Percentiles rank a stretch among this genome's conserved stretches.
Evolutionary conservation across 106 monocot species (phyloP).

Genomic region (Phalaenopsis aphrodite): DNA sequence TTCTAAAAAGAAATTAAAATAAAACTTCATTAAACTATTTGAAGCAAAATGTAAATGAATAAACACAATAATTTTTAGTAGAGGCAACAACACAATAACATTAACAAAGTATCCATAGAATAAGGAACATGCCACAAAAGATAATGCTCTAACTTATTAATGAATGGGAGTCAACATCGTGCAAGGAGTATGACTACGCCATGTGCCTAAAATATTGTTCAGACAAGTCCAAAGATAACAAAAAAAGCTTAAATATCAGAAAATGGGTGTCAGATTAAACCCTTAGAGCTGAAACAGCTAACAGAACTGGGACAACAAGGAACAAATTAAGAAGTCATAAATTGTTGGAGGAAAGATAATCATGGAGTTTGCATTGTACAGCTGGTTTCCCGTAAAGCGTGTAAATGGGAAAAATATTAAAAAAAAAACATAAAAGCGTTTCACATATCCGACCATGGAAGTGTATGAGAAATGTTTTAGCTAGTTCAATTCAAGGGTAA

Average conservation of each 20-base stretch:
- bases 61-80: background rate
- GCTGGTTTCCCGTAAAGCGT: background rate
- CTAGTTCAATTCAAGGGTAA: background rate
- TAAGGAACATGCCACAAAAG: background rate
- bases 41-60: conserved; percentile 1
- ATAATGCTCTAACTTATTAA: background rate
- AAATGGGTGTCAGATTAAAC: background rate
- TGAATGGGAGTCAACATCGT: background rate
- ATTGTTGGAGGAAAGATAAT: background rate
- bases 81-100: background rate
- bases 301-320: background rate
- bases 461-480: background rate
- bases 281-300: background rate
- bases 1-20: no score
- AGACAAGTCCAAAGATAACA: background rate
- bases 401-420: background rate
- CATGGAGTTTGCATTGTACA: background rate
- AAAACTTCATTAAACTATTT: background rate
- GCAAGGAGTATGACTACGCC: background rate
- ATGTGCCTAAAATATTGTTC: background rate
- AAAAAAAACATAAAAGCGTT: background rate
- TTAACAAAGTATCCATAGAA: background rate
- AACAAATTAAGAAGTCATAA: background rate
- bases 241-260: background rate
- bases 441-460: background rate